A percentile compares a stretch with the other conserved stretches of the same genome.
These are phyloP conservation scores for Fomitopsis schrenkii DNA, from an alignment of 1,284 basidiomycete species.

Conservation along the genomic window DNA sequence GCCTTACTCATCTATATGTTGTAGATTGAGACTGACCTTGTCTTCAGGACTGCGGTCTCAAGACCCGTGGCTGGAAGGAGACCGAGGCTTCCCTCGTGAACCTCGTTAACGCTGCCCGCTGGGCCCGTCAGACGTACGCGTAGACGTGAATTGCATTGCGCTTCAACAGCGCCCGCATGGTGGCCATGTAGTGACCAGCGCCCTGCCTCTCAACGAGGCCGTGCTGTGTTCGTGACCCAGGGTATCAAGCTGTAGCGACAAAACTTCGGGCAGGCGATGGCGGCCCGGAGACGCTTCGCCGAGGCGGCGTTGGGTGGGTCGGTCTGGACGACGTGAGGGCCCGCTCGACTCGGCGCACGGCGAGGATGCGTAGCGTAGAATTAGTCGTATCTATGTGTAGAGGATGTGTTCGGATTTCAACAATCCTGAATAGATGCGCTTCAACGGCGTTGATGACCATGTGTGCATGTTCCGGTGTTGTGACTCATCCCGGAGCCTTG, in stretches of 20 bases:
- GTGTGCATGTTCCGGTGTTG: too few relatives aligned
- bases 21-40: slow-evolving; percentile 6
- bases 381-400: slow-evolving; percentile 10
- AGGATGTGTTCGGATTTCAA: slow-evolving; percentile 28
- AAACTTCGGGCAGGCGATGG: slow-evolving; percentile 9
- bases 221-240: slow-evolving; percentile 28
- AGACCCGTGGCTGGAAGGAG: slow-evolving; percentile 97
- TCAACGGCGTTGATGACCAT: slow-evolving; percentile 18
- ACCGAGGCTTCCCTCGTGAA: slow-evolving; percentile 88
- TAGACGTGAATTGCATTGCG: slow-evolving; percentile 56
- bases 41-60: slow-evolving; percentile 73
- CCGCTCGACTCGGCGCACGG: slow-evolving; percentile 4
- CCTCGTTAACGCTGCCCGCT: slow-evolving; percentile 87
- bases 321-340: slow-evolving; percentile 10
- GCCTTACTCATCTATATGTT: slow-evolving; percentile 2
- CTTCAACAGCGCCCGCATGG: slow-evolving; percentile 84
- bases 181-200: slow-evolving; percentile 39
- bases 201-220: slow-evolving; percentile 24
- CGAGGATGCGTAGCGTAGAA: slow-evolving; percentile 10
- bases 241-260: slow-evolving; percentile 30
- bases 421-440: slow-evolving; percentile 28
- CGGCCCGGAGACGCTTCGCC: slow-evolving; percentile 1
- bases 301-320: slow-evolving; percentile 6
- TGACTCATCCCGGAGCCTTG: too few relatives aligned
- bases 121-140: slow-evolving; percentile 81